phyloP scores from a whole-genome alignment of 371 early-diverging fungal species.

The Apophysomyces trapeziformis region DNA sequence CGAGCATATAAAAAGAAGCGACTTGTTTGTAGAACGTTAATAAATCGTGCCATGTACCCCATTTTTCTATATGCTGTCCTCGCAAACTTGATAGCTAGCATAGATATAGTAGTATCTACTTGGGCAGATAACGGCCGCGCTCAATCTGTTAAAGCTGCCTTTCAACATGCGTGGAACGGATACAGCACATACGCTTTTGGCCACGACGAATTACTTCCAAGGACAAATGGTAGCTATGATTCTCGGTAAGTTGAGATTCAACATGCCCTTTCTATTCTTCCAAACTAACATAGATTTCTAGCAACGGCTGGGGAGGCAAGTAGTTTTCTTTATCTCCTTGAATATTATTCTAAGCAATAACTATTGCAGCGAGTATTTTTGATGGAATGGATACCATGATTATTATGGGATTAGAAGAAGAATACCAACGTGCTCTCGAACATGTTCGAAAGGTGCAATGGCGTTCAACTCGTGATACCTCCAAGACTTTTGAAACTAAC shows the following conservation, averaged over 20 bases:
- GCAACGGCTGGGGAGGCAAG: slow-evolving; percentile 58
- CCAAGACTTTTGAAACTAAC: slow-evolving; percentile 74
- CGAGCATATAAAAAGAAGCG: background rate
- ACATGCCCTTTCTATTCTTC: slow-evolving; percentile 20
- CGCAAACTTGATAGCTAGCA: background rate
- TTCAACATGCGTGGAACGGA: slow-evolving; percentile 77
- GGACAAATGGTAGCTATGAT: slow-evolving; percentile 50
- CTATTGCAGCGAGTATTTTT: slow-evolving; percentile 65
- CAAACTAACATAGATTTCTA: slow-evolving; percentile 10
- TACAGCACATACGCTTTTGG: slow-evolving; percentile 70
- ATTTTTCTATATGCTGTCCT: background rate
- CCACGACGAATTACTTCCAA: slow-evolving; percentile 60
- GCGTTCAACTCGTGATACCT: slow-evolving; percentile 19
- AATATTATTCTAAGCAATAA: background rate
- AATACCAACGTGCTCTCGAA: slow-evolving; percentile 67
- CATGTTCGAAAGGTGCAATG: slow-evolving; percentile 60
- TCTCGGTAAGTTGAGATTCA: slow-evolving; percentile 77
- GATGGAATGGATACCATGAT: slow-evolving; percentile 87
- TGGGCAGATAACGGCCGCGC: background rate
- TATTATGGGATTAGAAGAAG: slow-evolving; percentile 79
- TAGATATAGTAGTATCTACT: background rate
- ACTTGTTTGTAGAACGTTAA: background rate
- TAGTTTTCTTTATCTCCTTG: background rate
- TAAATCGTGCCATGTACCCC: background rate
- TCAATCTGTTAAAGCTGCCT: slow-evolving; percentile 54